phyloP scores from a whole-genome alignment of 495 filamentous ascomycete genomes.

The Polyplosphaeria fusca region DNA sequence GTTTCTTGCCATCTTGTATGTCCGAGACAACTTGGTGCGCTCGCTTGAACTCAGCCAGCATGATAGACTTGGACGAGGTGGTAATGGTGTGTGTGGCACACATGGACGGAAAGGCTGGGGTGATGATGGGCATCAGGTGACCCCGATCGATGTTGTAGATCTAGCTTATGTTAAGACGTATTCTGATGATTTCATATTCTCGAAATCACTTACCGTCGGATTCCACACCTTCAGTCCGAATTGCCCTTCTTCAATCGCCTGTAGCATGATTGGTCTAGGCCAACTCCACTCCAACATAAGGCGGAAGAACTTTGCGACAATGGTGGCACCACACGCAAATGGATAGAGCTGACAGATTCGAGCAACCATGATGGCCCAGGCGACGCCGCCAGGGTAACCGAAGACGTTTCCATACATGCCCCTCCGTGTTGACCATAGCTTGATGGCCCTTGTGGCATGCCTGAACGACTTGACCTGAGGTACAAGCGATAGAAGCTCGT shows the following conservation, averaged over 20 bases:
- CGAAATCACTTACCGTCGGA: constrained; percentile 61
- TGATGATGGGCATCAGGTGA: constrained; percentile 97
- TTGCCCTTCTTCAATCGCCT: constrained; percentile 79
- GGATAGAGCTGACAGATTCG: constrained; percentile 97
- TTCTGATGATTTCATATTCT: no score
- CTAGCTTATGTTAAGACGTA: constrained; percentile 47
- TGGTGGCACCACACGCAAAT: constrained; percentile 76
- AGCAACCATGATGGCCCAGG: constrained; percentile 96
- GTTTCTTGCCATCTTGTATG: constrained; percentile 68
- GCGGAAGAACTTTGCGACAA: constrained; percentile 88
- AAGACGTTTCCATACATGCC: constrained; percentile 94
- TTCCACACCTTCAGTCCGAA: constrained; percentile 89
- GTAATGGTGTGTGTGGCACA: constrained; percentile 94
- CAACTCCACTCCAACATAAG: constrained; percentile 90
- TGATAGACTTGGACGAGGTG: constrained; percentile 75
- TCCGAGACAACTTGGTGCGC: constrained; percentile 74
- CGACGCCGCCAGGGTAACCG: constrained; percentile 93
- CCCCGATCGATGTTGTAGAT: constrained; percentile 74
- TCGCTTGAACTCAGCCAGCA: constrained; percentile 75
- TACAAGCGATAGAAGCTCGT: constrained; percentile 83
- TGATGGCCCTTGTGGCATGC: constrained; percentile 82
- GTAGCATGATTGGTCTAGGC: constrained; percentile 86
- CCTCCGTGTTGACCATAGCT: constrained; percentile 88
- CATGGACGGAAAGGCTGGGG: constrained; percentile 90
- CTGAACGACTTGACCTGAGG: constrained; percentile 86